Base-by-base conservation (phyloP, 306 rosid species). In the Casuarina equisetifolia region DNA sequence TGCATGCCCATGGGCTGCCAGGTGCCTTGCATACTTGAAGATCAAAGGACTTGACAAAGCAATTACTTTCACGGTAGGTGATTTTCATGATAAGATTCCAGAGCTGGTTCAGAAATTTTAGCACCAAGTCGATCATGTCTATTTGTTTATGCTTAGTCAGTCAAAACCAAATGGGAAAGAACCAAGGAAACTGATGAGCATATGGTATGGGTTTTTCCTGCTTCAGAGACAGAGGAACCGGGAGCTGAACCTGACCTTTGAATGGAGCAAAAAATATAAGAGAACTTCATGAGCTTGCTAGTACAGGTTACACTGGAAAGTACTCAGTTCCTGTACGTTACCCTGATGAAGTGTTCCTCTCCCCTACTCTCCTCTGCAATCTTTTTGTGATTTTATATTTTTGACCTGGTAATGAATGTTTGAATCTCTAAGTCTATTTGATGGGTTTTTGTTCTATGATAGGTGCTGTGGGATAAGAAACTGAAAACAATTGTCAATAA, bases 381-480 rank as follows among this genome's bases (percentile, higher is more conserved):
- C 4, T 36, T 45, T 46, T 40, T 58, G 20, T 42, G 5, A 2
- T 35, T 44, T 45, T 13, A 1, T 35, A 38, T 42, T 42, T 16
- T 6, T 1, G 35, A 25, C 32, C 50, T 63, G 42, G 17, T 38
- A 13, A 6, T 63, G 3, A 17, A 36, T 64, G 42, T 44, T 36
- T 6, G 66, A 36, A 68, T 58, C 5, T 64, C 50, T 75, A 42
- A 77, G 36, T 9, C 53, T 50, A 20, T 25, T 25, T 25, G 32
- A 25, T 78, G 62, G 79, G 57, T 55, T 82, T 42, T 79, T 70
- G 38, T 54, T 74, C 72, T 82, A 44, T 73, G 36, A 20, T 81
- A 95, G 98, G 92, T 92, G 83, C 85, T 95, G n/a, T 95, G 97
- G 97, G 97, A 95, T 86, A 92, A 91, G 96, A 95, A 92, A 73